Evolutionary conservation across 179 eudicot species (phyloP), one percentile per base, ranked within the genome.

Genomic region (Corrigiola litoralis): DNA sequence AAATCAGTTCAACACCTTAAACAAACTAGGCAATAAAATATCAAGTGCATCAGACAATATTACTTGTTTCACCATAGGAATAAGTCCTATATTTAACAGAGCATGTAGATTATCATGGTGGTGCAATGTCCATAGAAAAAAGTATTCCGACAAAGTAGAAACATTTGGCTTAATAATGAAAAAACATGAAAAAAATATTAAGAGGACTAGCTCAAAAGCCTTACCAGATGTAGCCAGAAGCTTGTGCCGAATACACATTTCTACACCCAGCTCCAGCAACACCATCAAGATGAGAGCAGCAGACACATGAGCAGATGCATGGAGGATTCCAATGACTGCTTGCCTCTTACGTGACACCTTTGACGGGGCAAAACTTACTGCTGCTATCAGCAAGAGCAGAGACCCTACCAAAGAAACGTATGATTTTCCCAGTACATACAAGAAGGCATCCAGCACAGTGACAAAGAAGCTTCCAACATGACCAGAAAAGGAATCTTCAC

Each of bases 231-330:
- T 95, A 41, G 86, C 99, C 54, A 91, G 81, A 42, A 95, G 80
- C 63, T 95, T 71, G 67, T 95, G 95, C 59, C 87, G 83, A 63
- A 95, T 87, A 62, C 99, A 95, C 72, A 82, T 84, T 75, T 91
- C 99, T 56, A 95, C 83, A 51, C 97, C 99, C 65, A 95, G 71
- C 76, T 95, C 99, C 78, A 95, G 52, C 74, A 95, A 79, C 79
- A 91, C 58, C 99, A 95, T 91, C 60, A 95, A 84, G 82, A 95
- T 82, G 55, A 95, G 82, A 18, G 99, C 99, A 44, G 99, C 77
- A 66, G 92, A 69, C 45, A 91, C 75, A 79, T 91, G 99, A 14
- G 99, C 92, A 67, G 82, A 78, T 72, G 89, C 86, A 80, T 95
- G 97, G 75, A 95, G 84, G 55, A 87, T 36, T 33, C 96, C 97